Conservation (phyloP, 2,329 filamentous ascomycete species). For the Xylaria sp. region DNA sequence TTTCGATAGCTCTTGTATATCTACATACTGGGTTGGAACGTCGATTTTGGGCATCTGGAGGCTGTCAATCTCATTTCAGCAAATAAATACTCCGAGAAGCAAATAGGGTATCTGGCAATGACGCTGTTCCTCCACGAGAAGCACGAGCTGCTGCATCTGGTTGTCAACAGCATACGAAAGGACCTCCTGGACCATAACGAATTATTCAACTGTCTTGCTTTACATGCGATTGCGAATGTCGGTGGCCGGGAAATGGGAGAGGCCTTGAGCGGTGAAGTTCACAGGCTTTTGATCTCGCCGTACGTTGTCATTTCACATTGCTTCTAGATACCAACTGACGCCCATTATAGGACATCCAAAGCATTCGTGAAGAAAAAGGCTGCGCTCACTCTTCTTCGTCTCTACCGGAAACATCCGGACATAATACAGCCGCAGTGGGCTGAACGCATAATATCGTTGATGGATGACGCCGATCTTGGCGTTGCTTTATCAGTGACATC, state of each 20-base stretch:
- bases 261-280: conserved; percentile 89
- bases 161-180: conserved; percentile 98
- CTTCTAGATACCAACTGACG: conserved; percentile 30
- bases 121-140: conserved; percentile 97
- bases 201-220: conserved; percentile 93
- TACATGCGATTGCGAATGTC: conserved; percentile 98
- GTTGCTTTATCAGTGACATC: conserved; percentile 96
- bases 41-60: conserved; percentile 98
- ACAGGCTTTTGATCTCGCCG: conserved; percentile 93
- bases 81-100: conserved; percentile 98
- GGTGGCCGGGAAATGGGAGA: conserved; percentile 98
- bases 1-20: conserved; percentile 86
- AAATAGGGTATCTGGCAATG: conserved; percentile 98
- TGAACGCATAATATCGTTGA: conserved; percentile 96
- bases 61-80: conserved; percentile 98
- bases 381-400: conserved; percentile 87
- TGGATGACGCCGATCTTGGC: conserved; percentile 95
- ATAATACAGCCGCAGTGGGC: conserved; percentile 98
- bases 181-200: conserved; percentile 95
- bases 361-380: conserved; percentile 99
- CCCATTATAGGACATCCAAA: conserved; percentile 72
- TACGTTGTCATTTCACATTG: conserved; percentile 59
- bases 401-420: conserved; percentile 93
- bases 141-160: conserved; percentile 93
- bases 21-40: conserved; percentile 98